Evolutionary conservation across 805 yeast genomes (phyloP), one percentile per base, ranked within the genome.

Genomic region (Saccharomycopsis synnaedendra): DNA sequence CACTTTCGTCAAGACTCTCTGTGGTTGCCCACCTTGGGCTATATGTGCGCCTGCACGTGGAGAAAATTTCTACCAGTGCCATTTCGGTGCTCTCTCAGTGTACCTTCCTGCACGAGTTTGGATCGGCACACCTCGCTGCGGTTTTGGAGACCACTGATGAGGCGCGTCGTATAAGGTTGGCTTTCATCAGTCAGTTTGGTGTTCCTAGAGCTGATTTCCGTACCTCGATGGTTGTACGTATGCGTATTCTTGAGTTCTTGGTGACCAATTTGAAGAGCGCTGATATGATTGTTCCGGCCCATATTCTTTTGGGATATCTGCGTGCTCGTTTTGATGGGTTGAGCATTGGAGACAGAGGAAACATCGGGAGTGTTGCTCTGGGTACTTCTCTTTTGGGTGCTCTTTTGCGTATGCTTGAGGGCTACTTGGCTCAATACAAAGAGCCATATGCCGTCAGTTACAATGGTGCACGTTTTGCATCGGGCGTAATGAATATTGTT

Each of bases 101-200:
- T 19, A 19, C 19, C 19, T 19, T 2, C 19, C 19, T 19, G 19
- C 2, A 19, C 19, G 19, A 19, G 19, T 19, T 19, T 19, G 19
- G 19, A 19, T 19, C 19, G 19, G 19, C 19, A 19, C 19, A 19
- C 19, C 19, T 19, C 19, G 19, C 89, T 42, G 78, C 86, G 0
- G 71, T 85, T 37, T 71, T 84, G 46, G 83, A 81, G 56, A 81
- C 88, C 10, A 76, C 84, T 33, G 85, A 85, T 55, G 96, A 89
- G 55, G 78, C 95, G 0, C 66, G 73, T 1, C 72, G 89, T 54
- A 83, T 90, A 37, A 76, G 83, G 51, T 76, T 75, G 55, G 78
- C 87, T 0, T 79, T 88, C 50, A 78, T 85, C 39, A 74, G 77
- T 39, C 95, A 86, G 57, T 56, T 82, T 28, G 80, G 75, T 41